Percentiles rank a stretch among this genome's conserved stretches.
phyloP scores from a whole-genome alignment of 257 asterid species.

The Ehretia macrophylla region DNA sequence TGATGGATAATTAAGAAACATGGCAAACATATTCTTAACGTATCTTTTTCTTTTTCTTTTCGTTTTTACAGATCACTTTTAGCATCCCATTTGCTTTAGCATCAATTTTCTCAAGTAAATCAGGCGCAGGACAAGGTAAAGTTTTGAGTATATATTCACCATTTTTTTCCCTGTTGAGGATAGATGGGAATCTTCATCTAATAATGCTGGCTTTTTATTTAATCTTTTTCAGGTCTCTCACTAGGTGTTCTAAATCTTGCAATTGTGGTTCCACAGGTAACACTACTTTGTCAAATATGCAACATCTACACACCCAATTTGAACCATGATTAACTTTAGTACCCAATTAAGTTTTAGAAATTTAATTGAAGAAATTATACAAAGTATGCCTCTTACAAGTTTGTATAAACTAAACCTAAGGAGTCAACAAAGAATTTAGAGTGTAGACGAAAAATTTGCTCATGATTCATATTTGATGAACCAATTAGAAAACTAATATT shows the following conservation, averaged over 20 bases:
- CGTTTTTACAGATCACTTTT: constrained; percentile 54
- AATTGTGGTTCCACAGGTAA: constrained; percentile 32
- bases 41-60: constrained; percentile 2
- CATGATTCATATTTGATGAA: too few species aligned
- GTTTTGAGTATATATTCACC: neutral
- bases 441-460: too few species aligned
- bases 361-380: too few species aligned
- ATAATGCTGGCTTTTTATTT: neutral
- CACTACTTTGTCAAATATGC: neutral
- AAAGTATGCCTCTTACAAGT: too few species aligned
- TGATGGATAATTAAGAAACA: neutral
- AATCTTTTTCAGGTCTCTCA: constrained; percentile 51
- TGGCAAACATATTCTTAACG: neutral
- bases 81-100: constrained; percentile 94
- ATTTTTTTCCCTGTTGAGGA: neutral
- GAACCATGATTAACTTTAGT: too few species aligned
- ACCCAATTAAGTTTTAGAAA: too few species aligned
- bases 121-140: constrained; percentile 86
- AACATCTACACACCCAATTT: too few species aligned
- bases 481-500: too few species aligned
- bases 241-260: constrained; percentile 84
- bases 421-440: too few species aligned
- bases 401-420: too few species aligned
- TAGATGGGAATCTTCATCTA: neutral
- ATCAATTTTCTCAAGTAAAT: constrained; percentile 68